phyloP scores from a whole-genome alignment of 306 rosid species.

The Corylus avellana region DNA sequence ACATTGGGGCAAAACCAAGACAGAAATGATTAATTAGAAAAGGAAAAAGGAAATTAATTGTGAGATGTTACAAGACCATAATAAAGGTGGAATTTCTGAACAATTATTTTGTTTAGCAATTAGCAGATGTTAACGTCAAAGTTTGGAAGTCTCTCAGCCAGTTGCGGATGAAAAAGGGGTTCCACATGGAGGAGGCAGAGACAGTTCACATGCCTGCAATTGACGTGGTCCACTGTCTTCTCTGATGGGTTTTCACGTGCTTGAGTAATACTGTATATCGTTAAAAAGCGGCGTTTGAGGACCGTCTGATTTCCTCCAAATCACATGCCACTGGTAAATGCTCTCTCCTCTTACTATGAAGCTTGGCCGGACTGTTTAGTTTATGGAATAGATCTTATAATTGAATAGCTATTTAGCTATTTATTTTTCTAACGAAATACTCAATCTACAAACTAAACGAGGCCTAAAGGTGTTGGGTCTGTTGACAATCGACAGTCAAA shows the following conservation, averaged over 20 bases:
- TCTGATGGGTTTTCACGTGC: conserved; percentile 2
- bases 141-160: too few species aligned
- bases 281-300: background rate
- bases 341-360: conserved; percentile 3
- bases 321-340: background rate
- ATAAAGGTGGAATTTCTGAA: background rate
- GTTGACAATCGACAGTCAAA: background rate
- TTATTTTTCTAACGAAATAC: too few species aligned
- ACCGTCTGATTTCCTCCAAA: background rate
- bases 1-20: too few species aligned
- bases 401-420: too few species aligned
- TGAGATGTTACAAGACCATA: background rate
- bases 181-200: conserved; percentile 18
- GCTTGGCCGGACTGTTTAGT: background rate
- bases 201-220: conserved; percentile 29
- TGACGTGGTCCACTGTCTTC: conserved; percentile 9
- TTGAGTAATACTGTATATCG: background rate
- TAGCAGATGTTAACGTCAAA: too few species aligned
- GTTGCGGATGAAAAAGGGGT: background rate
- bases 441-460: too few species aligned
- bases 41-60: background rate
- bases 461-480: too few species aligned
- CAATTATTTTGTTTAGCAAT: too few species aligned
- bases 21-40: background rate
- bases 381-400: too few species aligned